Evolutionary conservation across 75 land plant species (phyloP).

Genomic region (Selaginella moellendorffii): DNA sequence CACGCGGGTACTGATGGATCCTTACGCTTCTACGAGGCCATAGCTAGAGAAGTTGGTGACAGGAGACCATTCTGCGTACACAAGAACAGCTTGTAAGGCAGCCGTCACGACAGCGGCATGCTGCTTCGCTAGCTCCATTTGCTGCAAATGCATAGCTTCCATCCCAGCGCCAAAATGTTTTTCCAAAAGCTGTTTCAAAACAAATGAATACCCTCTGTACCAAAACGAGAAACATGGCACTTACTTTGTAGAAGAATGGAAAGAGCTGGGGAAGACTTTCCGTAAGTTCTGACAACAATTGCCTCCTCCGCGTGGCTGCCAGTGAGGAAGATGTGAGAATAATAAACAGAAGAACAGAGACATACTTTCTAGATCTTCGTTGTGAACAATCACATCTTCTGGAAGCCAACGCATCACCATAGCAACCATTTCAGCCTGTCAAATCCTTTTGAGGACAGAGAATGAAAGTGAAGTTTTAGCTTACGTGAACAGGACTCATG

Average conservation of each 20-base stretch:
- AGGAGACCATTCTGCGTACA: slow-evolving; percentile 99
- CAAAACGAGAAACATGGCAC: neutral
- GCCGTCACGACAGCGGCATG: slow-evolving; percentile 73
- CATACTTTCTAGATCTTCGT: slow-evolving; percentile 96
- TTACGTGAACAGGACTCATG: slow-evolving; percentile 55
- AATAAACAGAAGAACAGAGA: neutral
- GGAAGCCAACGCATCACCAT: slow-evolving; percentile 99
- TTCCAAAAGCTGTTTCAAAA: slow-evolving; percentile 47
- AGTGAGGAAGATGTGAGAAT: neutral
- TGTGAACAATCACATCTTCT: slow-evolving; percentile 94
- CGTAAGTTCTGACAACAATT: slow-evolving; percentile 61
- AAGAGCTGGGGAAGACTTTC: slow-evolving; percentile 70
- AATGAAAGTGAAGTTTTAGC: slow-evolving; percentile 2
- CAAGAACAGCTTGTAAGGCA: slow-evolving; percentile 68
- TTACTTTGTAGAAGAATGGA: slow-evolving; percentile 57
- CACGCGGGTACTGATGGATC: neutral
- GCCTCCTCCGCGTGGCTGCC: slow-evolving; percentile 79
- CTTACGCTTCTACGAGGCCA: slow-evolving; percentile 75
- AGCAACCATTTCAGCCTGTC: slow-evolving; percentile 88
- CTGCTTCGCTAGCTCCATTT: slow-evolving; percentile 58
- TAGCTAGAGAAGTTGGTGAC: slow-evolving; percentile 50
- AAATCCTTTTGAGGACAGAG: slow-evolving; percentile 12
- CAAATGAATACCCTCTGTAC: neutral
- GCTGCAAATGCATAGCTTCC: slow-evolving; percentile 31
- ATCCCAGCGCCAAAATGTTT: slow-evolving; percentile 63